phyloP scores from a whole-genome alignment of 2,329 filamentous ascomycete species.

The Aspergillus floridensis region DNA sequence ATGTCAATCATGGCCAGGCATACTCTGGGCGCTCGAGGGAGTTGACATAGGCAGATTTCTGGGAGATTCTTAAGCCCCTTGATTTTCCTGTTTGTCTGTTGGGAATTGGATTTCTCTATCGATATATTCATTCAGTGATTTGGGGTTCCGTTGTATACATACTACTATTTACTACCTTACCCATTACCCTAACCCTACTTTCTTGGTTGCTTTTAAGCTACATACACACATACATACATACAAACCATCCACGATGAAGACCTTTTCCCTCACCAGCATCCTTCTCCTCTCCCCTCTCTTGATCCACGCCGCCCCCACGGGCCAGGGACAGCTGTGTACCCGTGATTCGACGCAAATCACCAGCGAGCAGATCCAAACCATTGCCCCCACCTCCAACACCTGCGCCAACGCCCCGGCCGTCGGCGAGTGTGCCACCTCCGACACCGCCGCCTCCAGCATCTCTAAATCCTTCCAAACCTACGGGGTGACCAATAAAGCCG shows the following conservation, averaged over 20 bases:
- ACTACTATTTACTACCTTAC: neutral
- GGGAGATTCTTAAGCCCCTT: neutral
- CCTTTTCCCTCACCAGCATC: slow-evolving; percentile 4
- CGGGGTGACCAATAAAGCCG: slow-evolving; percentile 52
- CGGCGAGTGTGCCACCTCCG: slow-evolving; percentile 65
- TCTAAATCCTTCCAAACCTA: slow-evolving; percentile 57
- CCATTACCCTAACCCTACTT: neutral
- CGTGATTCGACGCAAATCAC: slow-evolving; percentile 19
- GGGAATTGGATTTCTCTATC: neutral
- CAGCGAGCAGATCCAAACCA: slow-evolving; percentile 34
- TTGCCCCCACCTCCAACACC: slow-evolving; percentile 57
- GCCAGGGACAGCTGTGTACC: neutral
- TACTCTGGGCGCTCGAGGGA: neutral
- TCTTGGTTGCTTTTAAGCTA: neutral
- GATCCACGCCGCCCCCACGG: slow-evolving; percentile 5
- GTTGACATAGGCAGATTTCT: neutral
- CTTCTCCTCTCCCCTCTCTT: slow-evolving; percentile 19
- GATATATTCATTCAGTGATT: neutral
- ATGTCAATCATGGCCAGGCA: neutral
- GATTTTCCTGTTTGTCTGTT: neutral
- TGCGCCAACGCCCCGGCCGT: slow-evolving; percentile 51
- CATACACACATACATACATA: too few relatives aligned
- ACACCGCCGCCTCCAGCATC: slow-evolving; percentile 59
- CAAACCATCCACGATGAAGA: slow-evolving; percentile 11
- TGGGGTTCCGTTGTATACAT: neutral